Evolutionary conservation across 106 monocot species (phyloP), one percentile per base, ranked within the genome.

Genomic region (Alisma plantagoaquatica): DNA sequence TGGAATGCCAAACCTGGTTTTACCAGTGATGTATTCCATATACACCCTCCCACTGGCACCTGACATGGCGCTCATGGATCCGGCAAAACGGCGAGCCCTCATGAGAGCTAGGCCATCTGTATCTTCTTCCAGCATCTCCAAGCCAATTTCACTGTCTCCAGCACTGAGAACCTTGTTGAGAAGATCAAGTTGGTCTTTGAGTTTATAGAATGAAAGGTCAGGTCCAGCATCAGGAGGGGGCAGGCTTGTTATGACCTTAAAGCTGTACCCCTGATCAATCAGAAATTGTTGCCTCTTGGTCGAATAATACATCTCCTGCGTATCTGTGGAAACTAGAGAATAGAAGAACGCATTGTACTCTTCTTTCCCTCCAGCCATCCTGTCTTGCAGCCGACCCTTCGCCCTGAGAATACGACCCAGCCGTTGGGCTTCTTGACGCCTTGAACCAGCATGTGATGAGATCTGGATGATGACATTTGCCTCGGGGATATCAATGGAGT

Each of bases 261-360:
- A 98, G 64, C 96, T 98, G 55, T 98, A 90, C 31, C 96, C 96
- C 66, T 98, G 96, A 46, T 98, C 96, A 41, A 98, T 85, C 61
- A 98, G 61, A 71, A 98, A 98, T 53, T 98, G 96, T 53, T 98
- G 96, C 69, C 96, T 81, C 70, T 98, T 98, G 30, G 89, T 98
- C 41, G 96, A 98, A 59, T 90, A 98, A 67, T 90, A 98, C 96
- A 98, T 98, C 63, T 98, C 96, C 94, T 96, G 75, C 42, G 27
- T 98, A 74, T 98, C 96, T 29, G 89, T 98, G 35, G 96, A 98
- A 18, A 98, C 96, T 42, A 98, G 62, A 20, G 89, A 90, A 69
- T 85, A 98, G 74, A 98, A 98, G 63, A 98, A 98, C 51, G 96
- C 96, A 85, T 98, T 98, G 55, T 98, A 90, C 61, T 98, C 96